Conservation (phyloP, 2,329 filamentous ascomycete genomes). For the Sporothrix sp. region DNA sequence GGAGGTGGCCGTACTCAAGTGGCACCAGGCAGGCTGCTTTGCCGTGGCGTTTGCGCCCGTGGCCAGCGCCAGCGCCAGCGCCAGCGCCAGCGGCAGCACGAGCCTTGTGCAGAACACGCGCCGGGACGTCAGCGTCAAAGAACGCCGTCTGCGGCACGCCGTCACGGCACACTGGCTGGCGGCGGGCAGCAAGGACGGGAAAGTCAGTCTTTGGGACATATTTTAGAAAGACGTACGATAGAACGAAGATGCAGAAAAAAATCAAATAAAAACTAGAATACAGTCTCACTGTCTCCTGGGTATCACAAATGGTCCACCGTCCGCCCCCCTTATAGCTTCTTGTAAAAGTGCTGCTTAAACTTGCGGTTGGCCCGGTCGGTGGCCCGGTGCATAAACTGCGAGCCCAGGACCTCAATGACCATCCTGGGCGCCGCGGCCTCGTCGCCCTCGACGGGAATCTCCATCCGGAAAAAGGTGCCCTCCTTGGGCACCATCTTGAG, state of each 20-base stretch:
- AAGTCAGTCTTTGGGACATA: slow-evolving; percentile 91
- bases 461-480: slow-evolving; percentile 72
- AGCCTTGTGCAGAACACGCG: not conserved
- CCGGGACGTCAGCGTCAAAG: slow-evolving; percentile 44
- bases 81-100: not conserved
- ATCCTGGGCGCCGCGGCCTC: slow-evolving; percentile 30
- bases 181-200: slow-evolving; percentile 87
- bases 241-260: not conserved
- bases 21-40: slow-evolving; percentile 86
- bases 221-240: slow-evolving; percentile 42
- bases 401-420: slow-evolving; percentile 77
- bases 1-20: slow-evolving; percentile 85
- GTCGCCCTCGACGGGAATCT: slow-evolving; percentile 36
- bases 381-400: slow-evolving; percentile 74
- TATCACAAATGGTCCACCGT: not conserved
- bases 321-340: slow-evolving; percentile 51
- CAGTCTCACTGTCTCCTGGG: not conserved
- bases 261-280: not conserved
- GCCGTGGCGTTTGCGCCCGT: slow-evolving; percentile 58
- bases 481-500: slow-evolving; percentile 83
- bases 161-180: slow-evolving; percentile 78
- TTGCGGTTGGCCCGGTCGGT: slow-evolving; percentile 83
- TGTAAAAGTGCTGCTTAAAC: slow-evolving; percentile 75
- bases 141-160: slow-evolving; percentile 53
- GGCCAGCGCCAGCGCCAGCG: too few relatives aligned